Percentiles rank a stretch among this genome's conserved stretches.
These are phyloP conservation scores for Neurospora sp. DNA, from an alignment of 495 filamentous ascomycete species.

Conservation along the genomic window DNA sequence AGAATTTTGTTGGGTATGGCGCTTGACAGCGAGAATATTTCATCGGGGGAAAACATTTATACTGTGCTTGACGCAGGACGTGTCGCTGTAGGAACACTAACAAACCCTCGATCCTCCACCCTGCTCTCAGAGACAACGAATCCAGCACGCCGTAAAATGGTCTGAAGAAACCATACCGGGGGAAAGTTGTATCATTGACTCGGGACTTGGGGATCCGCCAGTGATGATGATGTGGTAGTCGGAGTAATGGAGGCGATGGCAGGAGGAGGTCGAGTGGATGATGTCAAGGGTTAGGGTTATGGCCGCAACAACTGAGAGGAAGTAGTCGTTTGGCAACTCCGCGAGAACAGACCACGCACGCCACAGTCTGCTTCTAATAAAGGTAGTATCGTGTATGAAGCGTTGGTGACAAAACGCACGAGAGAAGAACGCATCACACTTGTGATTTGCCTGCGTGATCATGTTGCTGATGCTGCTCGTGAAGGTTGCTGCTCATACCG, in stretches of 20 bases:
- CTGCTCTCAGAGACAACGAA: neutral
- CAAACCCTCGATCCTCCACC: neutral
- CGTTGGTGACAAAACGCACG: neutral
- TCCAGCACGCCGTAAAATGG: neutral
- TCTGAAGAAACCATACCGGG: neutral
- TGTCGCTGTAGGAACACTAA: neutral
- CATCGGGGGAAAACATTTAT: neutral
- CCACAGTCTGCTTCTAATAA: neutral
- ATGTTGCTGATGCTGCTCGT: neutral
- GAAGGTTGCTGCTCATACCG: neutral
- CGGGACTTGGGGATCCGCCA: neutral
- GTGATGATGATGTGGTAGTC: neutral
- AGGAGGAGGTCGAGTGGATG: neutral
- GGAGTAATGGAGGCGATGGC: neutral
- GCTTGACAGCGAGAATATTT: neutral
- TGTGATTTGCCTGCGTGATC: neutral
- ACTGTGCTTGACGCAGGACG: neutral
- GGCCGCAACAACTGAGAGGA: neutral
- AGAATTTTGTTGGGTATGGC: neutral
- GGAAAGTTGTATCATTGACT: neutral
- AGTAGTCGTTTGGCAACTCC: neutral
- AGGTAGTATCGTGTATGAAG: neutral
- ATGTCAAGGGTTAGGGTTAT: neutral
- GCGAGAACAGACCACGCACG: neutral
- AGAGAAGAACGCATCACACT: neutral